Evolutionary conservation across 257 asterid genomes (phyloP).

Genomic region (Nicotiana sylvestris): DNA sequence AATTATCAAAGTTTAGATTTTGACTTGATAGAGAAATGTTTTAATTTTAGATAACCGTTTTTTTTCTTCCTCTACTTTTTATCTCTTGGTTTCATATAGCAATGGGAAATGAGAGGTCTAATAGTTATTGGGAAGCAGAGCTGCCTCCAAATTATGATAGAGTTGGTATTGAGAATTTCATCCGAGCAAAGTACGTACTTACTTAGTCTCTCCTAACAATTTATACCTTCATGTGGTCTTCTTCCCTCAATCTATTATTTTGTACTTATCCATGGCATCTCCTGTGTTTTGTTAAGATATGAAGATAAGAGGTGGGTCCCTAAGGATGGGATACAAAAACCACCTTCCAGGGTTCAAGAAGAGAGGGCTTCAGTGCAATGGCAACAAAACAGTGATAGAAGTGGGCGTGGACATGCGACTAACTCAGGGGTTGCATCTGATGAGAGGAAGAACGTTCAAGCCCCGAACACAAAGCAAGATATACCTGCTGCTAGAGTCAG

Average conservation of each 20-base stretch:
- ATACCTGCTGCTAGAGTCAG: constrained; percentile 44
- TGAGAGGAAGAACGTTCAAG: constrained; percentile 45
- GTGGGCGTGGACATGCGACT: constrained; percentile 41
- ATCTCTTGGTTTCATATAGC: constrained; percentile 43
- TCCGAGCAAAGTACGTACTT: constrained; percentile 88
- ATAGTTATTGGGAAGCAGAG: constrained; percentile 97
- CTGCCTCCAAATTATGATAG: constrained; percentile 97
- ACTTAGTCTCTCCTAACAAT: constrained; percentile 6
- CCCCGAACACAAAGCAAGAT: constrained; percentile 39
- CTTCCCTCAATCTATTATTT: constrained; percentile 14
- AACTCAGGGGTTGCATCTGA: constrained; percentile 47
- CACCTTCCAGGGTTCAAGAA: constrained; percentile 55
- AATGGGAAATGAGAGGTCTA: constrained; percentile 97
- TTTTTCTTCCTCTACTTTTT: neutral
- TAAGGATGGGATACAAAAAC: constrained; percentile 63
- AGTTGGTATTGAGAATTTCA: constrained; percentile 98
- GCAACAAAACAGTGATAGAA: constrained; percentile 66
- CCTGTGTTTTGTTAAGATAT: constrained; percentile 47
- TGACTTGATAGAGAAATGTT: neutral
- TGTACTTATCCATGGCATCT: constrained; percentile 18
- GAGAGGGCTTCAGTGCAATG: constrained; percentile 54
- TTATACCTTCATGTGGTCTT: constrained; percentile 5
- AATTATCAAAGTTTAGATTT: neutral
- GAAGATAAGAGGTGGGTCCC: constrained; percentile 94
- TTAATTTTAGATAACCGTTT: neutral